Evolutionary conservation across 2,329 filamentous ascomycete species (phyloP), one percentile per base, ranked within the genome.

Genomic region (Pseudogymnoascus sp.): DNA sequence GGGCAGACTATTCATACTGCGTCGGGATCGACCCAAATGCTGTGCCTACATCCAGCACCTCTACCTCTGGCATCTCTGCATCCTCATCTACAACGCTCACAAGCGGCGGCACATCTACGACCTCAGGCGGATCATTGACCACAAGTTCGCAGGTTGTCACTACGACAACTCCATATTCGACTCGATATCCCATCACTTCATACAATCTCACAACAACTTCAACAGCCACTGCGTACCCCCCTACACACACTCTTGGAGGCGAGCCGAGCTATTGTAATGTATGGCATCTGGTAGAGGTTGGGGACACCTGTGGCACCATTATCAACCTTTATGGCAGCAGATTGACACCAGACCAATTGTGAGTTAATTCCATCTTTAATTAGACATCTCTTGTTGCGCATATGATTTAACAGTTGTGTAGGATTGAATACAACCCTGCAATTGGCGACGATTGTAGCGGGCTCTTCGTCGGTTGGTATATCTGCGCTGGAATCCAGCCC

Each of bases 1-100:
- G 66, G 65, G 17, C 58, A 1, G 59, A 44, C 2, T 47, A 71
- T 9, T 60, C 67, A 1, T 73, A 72, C 62, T 72, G 70, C 44
- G 68, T 72, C 5, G 59, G 69, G n/a, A n/a, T 39, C 17, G 17
- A 17, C 17, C 17, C 17, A 17, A 17, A 17, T 17, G 17, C 17
- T 17, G 17, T 17, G 17, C 17, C 17, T 17, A 17, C 17, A 1
- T 17, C 17, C 17, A 17, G 17, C 17, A 17, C 17, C 17, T 17
- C 17, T 17, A 17, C 17, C 17, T 17, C 17, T 17, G 17, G 17
- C 17, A 17, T 17, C 17, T 17, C 17, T 17, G 17, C 17, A 17
- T 17, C 17, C 17, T 17, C 17, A 17, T 17, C 17, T 17, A 17
- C 17, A 17, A 17, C 17, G 17, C 17, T 17, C 17, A 17, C 17